Percentiles rank a stretch among this genome's conserved stretches.
These are phyloP conservation scores for Globisporangium mamillatum DNA, from an alignment of 352 stramenopile species.

Conservation along the genomic window DNA sequence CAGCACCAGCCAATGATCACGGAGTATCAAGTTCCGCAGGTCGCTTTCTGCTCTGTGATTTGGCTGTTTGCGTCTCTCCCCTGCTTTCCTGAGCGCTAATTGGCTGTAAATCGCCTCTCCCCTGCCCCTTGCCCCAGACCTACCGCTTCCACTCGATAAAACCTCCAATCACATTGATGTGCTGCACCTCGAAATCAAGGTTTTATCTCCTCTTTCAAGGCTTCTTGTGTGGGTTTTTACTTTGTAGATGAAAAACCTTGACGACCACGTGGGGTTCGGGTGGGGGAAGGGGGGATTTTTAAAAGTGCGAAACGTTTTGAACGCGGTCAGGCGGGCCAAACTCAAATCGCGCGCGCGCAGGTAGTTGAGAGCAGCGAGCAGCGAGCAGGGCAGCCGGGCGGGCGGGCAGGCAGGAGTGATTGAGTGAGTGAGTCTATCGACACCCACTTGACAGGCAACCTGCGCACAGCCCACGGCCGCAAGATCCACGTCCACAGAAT, in stretches of 20 bases:
- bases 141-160: constrained; percentile 37
- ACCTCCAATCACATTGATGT: constrained; percentile 38
- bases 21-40: constrained; percentile 11
- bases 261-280: background rate
- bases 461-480: background rate
- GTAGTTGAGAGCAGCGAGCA: constrained; percentile 1
- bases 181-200: constrained; percentile 14
- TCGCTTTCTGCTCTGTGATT: constrained; percentile 19
- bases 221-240: background rate
- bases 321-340: background rate
- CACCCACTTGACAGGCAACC: constrained; percentile 7
- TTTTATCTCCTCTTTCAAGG: background rate
- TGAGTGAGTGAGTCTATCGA: background rate
- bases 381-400: background rate
- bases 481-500: background rate
- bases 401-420: too few species aligned
- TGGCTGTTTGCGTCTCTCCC: background rate
- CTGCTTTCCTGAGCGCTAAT: too few species aligned
- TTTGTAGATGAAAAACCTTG: constrained; percentile 2
- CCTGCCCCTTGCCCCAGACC: constrained; percentile 45
- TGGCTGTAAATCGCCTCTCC: background rate
- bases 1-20: background rate
- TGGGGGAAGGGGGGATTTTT: constrained; percentile 18
- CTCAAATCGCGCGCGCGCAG: background rate
- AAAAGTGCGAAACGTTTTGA: constrained; percentile 6